A percentile compares a stretch with the other conserved stretches of the same genome.
phyloP scores from a whole-genome alignment of 257 asterid genomes.

The Solanum piurae region DNA sequence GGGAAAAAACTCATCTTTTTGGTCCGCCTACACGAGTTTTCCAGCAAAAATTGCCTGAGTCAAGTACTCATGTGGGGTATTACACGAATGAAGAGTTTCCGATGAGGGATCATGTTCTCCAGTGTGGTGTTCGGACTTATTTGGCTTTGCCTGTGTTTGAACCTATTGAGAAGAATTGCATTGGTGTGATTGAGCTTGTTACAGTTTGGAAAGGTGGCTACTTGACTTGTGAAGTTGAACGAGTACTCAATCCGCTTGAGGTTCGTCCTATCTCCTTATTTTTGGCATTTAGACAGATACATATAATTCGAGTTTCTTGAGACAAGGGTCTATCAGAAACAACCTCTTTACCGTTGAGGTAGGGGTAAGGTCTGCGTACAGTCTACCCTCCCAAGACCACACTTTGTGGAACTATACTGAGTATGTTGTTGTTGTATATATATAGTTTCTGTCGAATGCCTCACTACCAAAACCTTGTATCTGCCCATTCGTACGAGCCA shows the following conservation, averaged over 20 bases:
- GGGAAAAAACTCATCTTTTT: not conserved
- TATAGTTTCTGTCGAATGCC: not conserved
- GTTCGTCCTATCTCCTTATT: not conserved
- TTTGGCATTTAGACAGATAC: not conserved
- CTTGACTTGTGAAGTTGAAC: slow-evolving; percentile 1
- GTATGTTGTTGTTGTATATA: not conserved
- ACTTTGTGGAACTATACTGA: not conserved
- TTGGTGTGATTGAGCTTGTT: slow-evolving; percentile 3
- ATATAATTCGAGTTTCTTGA: not conserved
- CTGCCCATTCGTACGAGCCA: not conserved
- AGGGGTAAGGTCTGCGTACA: not conserved
- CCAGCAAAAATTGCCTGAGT: not conserved
- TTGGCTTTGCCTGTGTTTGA: slow-evolving; percentile 1
- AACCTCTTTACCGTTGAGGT: not conserved
- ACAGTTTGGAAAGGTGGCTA: slow-evolving; percentile 6
- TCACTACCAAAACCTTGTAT: not conserved
- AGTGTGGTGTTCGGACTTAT: not conserved
- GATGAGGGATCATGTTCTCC: not conserved
- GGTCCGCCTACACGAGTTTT: slow-evolving; percentile 2
- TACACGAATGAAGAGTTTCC: slow-evolving; percentile 1
- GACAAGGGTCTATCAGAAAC: not conserved
- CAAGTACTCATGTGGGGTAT: not conserved
- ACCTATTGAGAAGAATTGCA: not conserved
- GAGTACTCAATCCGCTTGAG: not conserved
- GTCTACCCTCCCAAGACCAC: not conserved